Conservation (phyloP, 1,284 basidiomycete genomes). For the Sanguinoderma infundibulare region DNA sequence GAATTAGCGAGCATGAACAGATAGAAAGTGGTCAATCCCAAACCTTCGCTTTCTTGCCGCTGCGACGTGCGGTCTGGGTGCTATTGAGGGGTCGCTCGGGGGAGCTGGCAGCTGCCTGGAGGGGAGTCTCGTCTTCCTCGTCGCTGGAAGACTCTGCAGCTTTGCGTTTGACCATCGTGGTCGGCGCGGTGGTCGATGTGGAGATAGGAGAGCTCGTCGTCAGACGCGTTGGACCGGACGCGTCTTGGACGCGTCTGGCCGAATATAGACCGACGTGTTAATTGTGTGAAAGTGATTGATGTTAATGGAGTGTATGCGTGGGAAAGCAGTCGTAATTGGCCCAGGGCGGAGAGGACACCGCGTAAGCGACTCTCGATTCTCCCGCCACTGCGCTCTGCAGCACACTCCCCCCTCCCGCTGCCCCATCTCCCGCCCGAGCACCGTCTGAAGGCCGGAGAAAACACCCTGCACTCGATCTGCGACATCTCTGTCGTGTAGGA, state of each 20-base stretch:
- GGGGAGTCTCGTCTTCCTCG: constrained; percentile 34
- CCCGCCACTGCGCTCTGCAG: constrained; percentile 23
- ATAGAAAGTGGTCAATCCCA: no score
- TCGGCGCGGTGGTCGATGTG: neutral
- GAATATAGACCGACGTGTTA: neutral
- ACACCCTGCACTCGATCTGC: constrained; percentile 35
- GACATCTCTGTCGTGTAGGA: constrained; percentile 58
- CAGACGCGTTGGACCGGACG: constrained; percentile 21
- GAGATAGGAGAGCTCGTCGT: constrained; percentile 10
- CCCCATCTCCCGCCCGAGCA: constrained; percentile 12
- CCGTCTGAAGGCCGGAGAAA: constrained; percentile 17
- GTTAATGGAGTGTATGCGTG: constrained; percentile 21
- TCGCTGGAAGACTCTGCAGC: constrained; percentile 30
- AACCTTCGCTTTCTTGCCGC: constrained; percentile 21
- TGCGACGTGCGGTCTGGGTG: constrained; percentile 23
- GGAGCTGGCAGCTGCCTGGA: constrained; percentile 10
- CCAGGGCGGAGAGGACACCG: constrained; percentile 19
- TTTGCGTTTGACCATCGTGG: constrained; percentile 45
- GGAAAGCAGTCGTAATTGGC: constrained; percentile 24
- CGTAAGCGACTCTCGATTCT: constrained; percentile 30
- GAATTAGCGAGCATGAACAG: neutral
- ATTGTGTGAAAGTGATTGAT: constrained; percentile 21
- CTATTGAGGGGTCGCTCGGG: constrained; percentile 23
- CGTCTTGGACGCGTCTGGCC: neutral
- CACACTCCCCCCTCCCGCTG: constrained; percentile 3